Base-by-base conservation (phyloP, 768 basidiomycete genomes). In the Boletus reticuloceps region DNA sequence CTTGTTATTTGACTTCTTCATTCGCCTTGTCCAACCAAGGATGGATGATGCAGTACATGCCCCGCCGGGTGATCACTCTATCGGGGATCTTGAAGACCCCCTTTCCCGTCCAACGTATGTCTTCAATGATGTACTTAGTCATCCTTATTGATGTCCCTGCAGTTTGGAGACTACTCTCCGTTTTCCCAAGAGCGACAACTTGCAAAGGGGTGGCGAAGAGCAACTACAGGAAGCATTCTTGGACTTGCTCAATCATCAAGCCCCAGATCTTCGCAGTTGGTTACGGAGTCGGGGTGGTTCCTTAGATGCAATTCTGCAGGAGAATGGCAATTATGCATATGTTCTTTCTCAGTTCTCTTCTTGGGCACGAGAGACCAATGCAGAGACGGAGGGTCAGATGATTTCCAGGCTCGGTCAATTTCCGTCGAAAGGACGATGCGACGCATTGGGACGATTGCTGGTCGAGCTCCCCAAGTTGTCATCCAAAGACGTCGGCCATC, bases 1-100 rank as follows among this genome's bases (percentile, higher is more conserved):
- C 3, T 47, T 58, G 20, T 32, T 58, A 17, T 58, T 51, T 5
- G 57, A 58, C 34, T 58, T 58, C 17, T 58, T 58, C 41, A 27
- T 51, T 20, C 54, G 58, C 0, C 54, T 51, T 7, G 8, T 47
- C 6, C 40, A 47, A n/a, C 40, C 16, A 36, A 12, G 3, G 2
- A 10, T 31, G 13, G 27, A 11, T 6, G 27, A 45, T 7, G 32
- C 12, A 9, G 10, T 2, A 4, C 32, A 11, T 34, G 4, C 13
- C 5, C 8, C 11, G 3, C 13, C 10, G 3, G 37, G 29, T 14
- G 16, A 17, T 29, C 42, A 25, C 4, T 38, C 54, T 1, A 19
- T 56, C 4, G 53, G 13, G 0, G 7, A 27, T n/a, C 32, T 56
- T 1, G 55, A 56, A 43, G 55, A 56, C 37, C 46, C 45, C n/a